These are phyloP conservation scores for Allium fistulosum DNA, from an alignment of 106 monocot genomes.

Conservation along the genomic window DNA sequence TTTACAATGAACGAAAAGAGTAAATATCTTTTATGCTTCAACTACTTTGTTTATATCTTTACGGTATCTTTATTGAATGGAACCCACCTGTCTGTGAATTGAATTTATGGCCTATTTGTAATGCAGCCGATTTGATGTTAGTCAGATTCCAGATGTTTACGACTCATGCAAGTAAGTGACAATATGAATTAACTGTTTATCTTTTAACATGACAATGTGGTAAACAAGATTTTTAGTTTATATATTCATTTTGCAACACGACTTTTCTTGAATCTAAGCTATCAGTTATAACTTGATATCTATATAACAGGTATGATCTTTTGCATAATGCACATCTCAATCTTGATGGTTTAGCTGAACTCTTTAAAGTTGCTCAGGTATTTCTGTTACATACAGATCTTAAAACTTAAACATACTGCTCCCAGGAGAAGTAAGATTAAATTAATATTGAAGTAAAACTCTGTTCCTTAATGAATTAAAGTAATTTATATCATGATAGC, in stretches of 20 bases:
- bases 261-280: background rate
- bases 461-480: too few species aligned
- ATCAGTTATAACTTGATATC: background rate
- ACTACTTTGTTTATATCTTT: background rate
- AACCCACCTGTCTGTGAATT: background rate
- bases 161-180: conserved; percentile 97
- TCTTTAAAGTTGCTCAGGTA: conserved; percentile 94
- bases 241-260: background rate
- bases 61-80: too few species aligned
- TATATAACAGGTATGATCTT: conserved; percentile 71
- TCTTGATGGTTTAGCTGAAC: conserved; percentile 84
- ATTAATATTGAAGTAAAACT: too few species aligned
- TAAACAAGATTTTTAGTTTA: too few species aligned
- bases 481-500: too few species aligned
- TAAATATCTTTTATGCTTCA: conserved; percentile 20
- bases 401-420: too few species aligned
- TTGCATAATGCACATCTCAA: conserved; percentile 99
- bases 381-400: too few species aligned
- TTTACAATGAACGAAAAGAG: conserved; percentile 96
- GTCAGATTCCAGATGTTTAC: conserved; percentile 98
- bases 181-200: background rate
- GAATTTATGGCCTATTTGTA: conserved; percentile 9
- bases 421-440: too few species aligned
- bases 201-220: background rate
- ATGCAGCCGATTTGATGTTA: conserved; percentile 94